Evolutionary conservation across 176 grass and related monocot genomes (phyloP).

Genomic region (Carex littledalei): DNA sequence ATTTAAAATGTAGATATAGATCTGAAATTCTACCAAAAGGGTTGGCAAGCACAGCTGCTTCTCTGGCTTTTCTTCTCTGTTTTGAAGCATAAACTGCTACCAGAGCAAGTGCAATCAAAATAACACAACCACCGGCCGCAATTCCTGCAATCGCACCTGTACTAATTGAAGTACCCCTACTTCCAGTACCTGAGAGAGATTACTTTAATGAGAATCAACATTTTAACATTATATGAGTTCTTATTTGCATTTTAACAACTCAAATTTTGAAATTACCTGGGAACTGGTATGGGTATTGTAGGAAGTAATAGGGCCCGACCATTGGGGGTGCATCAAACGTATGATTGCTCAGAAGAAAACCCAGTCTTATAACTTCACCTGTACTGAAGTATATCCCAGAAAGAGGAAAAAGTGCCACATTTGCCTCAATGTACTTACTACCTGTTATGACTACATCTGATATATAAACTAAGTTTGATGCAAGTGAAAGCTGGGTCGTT

Average conservation of each 20-base stretch:
- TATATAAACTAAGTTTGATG: constrained; percentile 41
- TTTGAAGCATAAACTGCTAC: constrained; percentile 55
- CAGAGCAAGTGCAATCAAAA: constrained; percentile 55
- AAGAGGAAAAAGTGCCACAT: constrained; percentile 52
- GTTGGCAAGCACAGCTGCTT: constrained; percentile 29
- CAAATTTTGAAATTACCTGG: constrained; percentile 31
- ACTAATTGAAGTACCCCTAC: constrained; percentile 35
- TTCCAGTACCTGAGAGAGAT: constrained; percentile 26
- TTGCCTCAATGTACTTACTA: constrained; percentile 40
- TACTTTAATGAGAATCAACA: constrained; percentile 16
- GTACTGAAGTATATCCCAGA: constrained; percentile 37
- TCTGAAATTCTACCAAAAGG: no score
- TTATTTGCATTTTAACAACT: not conserved
- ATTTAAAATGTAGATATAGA: no score
- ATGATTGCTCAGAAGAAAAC: constrained; percentile 49
- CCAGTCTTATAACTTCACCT: constrained; percentile 36
- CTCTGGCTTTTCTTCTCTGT: constrained; percentile 45
- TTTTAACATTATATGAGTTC: not conserved
- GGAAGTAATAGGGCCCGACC: constrained; percentile 81
- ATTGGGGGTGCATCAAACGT: constrained; percentile 30
- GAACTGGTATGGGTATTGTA: constrained; percentile 30
- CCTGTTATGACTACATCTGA: constrained; percentile 36
- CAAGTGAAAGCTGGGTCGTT: constrained; percentile 22
- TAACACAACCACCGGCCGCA: constrained; percentile 44
- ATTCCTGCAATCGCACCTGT: constrained; percentile 53